A percentile compares a stretch with the other conserved stretches of the same genome.
These are phyloP conservation scores for Mimosa pudica DNA, from an alignment of 306 rosid species.

Conservation along the genomic window DNA sequence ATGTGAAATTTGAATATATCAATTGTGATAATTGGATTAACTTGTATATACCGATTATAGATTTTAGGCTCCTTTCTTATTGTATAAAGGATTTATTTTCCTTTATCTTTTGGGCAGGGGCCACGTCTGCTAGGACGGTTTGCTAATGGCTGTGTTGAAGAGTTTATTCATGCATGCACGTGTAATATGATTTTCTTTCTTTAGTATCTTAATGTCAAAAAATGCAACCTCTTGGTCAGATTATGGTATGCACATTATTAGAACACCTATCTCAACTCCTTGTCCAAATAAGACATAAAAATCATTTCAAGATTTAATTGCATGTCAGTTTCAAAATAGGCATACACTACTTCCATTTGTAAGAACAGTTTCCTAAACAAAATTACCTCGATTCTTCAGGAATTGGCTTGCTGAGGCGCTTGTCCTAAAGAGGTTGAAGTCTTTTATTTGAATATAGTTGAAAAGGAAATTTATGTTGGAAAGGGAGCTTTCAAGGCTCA, in stretches of 20 bases:
- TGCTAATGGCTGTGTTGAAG: slow-evolving; percentile 84
- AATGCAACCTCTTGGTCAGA: slow-evolving; percentile 61
- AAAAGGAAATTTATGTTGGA: slow-evolving; percentile 68
- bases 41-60: too few species aligned
- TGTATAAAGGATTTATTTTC: too few species aligned
- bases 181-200: slow-evolving; percentile 45
- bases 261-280: slow-evolving; percentile 8
- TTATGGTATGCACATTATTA: slow-evolving; percentile 57
- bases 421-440: slow-evolving; percentile 72
- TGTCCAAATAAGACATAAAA: not conserved
- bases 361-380: slow-evolving; percentile 19
- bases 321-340: not conserved
- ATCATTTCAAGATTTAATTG: slow-evolving; percentile 1
- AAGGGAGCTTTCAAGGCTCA: slow-evolving; percentile 51
- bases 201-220: slow-evolving; percentile 39
- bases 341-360: not conserved
- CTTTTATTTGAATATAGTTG: slow-evolving; percentile 66
- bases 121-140: slow-evolving; percentile 74
- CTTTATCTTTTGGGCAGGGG: slow-evolving; percentile 55
- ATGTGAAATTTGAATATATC: too few species aligned
- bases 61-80: too few species aligned
- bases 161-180: slow-evolving; percentile 71
- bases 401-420: slow-evolving; percentile 68
- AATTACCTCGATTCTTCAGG: slow-evolving; percentile 49
- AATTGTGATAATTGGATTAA: too few species aligned